These are phyloP conservation scores for Saksenaea oblongispora DNA, from an alignment of 371 early-diverging fungal genomes.

Conservation along the genomic window DNA sequence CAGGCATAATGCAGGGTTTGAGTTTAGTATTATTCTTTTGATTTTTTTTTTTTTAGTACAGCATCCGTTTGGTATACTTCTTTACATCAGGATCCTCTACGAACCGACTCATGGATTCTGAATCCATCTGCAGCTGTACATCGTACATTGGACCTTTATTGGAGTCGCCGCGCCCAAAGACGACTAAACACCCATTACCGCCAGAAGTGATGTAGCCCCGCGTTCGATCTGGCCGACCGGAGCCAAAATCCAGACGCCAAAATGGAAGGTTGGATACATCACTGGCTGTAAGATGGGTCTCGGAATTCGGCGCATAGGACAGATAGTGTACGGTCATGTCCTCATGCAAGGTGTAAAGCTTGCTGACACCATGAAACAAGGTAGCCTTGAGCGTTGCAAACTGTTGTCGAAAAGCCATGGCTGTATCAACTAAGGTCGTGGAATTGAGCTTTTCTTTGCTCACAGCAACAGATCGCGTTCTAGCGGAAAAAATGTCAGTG, in stretches of 20 bases:
- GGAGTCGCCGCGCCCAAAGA: conserved; percentile 35
- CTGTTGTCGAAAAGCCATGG: conserved; percentile 24
- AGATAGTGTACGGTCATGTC: conserved; percentile 45
- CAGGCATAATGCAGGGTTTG: not conserved
- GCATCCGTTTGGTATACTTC: conserved; percentile 32
- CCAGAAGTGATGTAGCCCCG: conserved; percentile 45
- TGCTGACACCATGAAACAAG: conserved; percentile 41
- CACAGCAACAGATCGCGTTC: conserved; percentile 22
- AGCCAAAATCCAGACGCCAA: conserved; percentile 39
- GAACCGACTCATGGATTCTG: conserved; percentile 35
- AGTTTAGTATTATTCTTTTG: not conserved
- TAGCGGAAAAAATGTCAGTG: conserved; percentile 5
- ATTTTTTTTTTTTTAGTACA: conserved; percentile 16
- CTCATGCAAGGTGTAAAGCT: conserved; percentile 37
- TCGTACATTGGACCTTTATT: conserved; percentile 32
- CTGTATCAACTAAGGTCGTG: conserved; percentile 21
- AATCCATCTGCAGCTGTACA: conserved; percentile 45
- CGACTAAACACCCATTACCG: conserved; percentile 39
- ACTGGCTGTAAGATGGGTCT: conserved; percentile 27
- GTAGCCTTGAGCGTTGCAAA: conserved; percentile 15
- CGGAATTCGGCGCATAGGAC: conserved; percentile 36
- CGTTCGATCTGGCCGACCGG: conserved; percentile 36
- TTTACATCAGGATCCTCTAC: conserved; percentile 37
- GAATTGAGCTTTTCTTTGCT: conserved; percentile 15
- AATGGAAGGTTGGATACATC: conserved; percentile 37